phyloP scores from a whole-genome alignment of 164 flowering plant genomes.

The Liriodendron chinense region DNA sequence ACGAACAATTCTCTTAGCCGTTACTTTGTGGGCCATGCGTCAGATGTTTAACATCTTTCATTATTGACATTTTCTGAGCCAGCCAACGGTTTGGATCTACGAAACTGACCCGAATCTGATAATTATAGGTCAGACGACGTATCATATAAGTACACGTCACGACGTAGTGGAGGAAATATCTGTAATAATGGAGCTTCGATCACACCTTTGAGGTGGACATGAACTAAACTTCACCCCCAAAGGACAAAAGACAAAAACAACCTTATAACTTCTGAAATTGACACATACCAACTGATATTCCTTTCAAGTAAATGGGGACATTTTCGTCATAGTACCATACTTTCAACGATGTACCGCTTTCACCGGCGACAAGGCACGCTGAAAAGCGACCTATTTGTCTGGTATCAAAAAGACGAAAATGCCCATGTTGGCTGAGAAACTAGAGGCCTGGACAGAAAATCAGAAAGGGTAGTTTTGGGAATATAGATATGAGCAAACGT shows the following conservation, averaged over 20 bases:
- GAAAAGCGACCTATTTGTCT: background rate
- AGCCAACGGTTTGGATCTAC: background rate
- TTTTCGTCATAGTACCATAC: background rate
- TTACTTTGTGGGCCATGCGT: background rate
- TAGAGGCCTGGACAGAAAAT: background rate
- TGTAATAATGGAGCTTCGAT: background rate
- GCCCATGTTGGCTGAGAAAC: slow-evolving; percentile 11
- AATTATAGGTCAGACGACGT: background rate
- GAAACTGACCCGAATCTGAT: background rate
- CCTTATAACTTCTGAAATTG: background rate
- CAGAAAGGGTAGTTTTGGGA: background rate
- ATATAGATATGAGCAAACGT: background rate
- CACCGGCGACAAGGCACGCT: background rate
- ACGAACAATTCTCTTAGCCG: background rate
- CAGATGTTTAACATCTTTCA: background rate
- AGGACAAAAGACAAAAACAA: background rate
- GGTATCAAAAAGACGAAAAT: background rate
- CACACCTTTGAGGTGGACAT: background rate
- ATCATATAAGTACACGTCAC: background rate
- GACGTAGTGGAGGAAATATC: background rate
- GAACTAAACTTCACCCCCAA: background rate
- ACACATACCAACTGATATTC: background rate
- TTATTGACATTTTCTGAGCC: background rate
- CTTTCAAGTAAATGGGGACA: background rate
- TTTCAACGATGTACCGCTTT: background rate